Conservation (phyloP, 1,284 basidiomycete species). For the Sporisorium scitamineum region DNA sequence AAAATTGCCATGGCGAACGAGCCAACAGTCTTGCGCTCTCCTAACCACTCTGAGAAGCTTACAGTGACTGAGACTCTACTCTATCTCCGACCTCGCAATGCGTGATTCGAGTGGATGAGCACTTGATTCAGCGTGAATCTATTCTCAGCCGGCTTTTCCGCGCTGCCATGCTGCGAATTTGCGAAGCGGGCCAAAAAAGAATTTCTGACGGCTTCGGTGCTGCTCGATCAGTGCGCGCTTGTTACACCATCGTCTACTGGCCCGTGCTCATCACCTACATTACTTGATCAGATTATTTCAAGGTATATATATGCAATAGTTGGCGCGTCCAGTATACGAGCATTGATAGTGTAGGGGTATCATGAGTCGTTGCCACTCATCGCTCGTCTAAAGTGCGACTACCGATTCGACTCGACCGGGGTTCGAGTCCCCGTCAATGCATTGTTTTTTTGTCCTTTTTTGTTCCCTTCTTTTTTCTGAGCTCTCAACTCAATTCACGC, state of each 20-base stretch:
- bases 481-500: too few relatives aligned
- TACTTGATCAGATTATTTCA: too few relatives aligned
- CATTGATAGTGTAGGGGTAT: conserved; percentile 57
- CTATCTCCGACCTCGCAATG: neutral
- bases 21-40: conserved; percentile 10
- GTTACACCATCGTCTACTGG: conserved; percentile 24
- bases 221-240: conserved; percentile 20
- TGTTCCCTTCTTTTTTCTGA: neutral
- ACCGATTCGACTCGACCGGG: conserved; percentile 56
- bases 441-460: conserved; percentile 27
- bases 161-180: neutral
- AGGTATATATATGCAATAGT: neutral
- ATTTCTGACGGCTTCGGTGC: conserved; percentile 25
- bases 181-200: neutral
- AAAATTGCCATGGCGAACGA: conserved; percentile 20
- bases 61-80: neutral
- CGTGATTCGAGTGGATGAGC: conserved; percentile 4
- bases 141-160: conserved; percentile 6
- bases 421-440: conserved; percentile 61
- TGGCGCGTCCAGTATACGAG: neutral
- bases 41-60: neutral
- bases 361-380: conserved; percentile 53
- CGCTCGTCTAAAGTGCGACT: conserved; percentile 14
- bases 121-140: conserved; percentile 2
- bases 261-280: conserved; percentile 20